phyloP scores from a whole-genome alignment of 2,329 filamentous ascomycete genomes.

The Fusarium torreyae region DNA sequence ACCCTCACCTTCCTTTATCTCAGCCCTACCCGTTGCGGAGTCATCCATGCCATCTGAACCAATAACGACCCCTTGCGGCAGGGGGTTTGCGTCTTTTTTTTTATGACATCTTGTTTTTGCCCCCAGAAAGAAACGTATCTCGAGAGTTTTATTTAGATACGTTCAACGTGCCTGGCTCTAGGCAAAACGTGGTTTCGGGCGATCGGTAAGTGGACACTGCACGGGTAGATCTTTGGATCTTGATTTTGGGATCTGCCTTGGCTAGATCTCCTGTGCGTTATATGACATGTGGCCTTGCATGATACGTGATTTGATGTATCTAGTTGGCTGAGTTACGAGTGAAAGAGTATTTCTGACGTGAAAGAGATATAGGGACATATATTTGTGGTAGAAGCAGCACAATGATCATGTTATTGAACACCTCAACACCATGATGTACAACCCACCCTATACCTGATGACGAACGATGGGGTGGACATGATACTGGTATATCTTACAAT shows the following conservation, averaged over 20 bases:
- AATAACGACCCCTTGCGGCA: conserved; percentile 37
- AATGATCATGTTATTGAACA: neutral
- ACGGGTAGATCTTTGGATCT: conserved; percentile 37
- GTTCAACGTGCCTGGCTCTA: conserved; percentile 9
- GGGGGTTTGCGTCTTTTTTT: conserved; percentile 40
- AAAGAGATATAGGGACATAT: neutral
- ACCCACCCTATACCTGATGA: conserved; percentile 5
- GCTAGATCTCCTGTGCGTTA: conserved; percentile 29
- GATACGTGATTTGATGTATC: conserved; percentile 5
- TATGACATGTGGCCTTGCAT: conserved; percentile 25
- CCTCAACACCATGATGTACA: conserved; percentile 2
- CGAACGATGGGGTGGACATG: neutral
- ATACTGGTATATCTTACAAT: neutral
- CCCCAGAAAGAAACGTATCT: conserved; percentile 14
- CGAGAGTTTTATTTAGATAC: conserved; percentile 15
- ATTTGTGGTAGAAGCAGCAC: neutral
- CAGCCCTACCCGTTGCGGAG: conserved; percentile 47
- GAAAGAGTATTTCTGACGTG: conserved; percentile 1
- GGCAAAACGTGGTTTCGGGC: conserved; percentile 31
- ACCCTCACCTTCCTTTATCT: conserved; percentile 30
- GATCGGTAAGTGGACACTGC: conserved; percentile 45
- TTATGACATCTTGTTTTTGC: conserved; percentile 9
- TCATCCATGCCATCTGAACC: conserved; percentile 31
- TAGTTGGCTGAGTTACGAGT: conserved; percentile 14
- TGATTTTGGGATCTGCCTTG: conserved; percentile 37